Evolutionary conservation across 306 rosid genomes (phyloP).

Genomic region (Acacia crassicarpa): DNA sequence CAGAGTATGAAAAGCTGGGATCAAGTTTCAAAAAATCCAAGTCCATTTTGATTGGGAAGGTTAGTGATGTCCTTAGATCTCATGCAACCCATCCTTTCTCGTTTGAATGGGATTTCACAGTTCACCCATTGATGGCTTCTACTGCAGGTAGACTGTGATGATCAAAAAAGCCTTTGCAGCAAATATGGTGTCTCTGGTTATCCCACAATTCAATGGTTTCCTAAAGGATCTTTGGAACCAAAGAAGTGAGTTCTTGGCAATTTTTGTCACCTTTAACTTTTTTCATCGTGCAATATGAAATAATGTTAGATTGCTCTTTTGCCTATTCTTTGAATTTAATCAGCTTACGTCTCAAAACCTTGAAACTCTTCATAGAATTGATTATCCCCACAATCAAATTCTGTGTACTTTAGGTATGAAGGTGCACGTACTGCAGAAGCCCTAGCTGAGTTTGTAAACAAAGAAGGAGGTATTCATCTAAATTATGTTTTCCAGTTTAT

Average conservation of each 20-base stretch:
- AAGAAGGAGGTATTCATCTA: slow-evolving; percentile 61
- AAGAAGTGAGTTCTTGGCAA: slow-evolving; percentile 55
- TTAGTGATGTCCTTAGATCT: slow-evolving; percentile 21
- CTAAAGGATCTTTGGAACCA: slow-evolving; percentile 79
- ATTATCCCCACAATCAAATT: slow-evolving; percentile 24
- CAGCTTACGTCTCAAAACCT: slow-evolving; percentile 4
- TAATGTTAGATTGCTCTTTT: background rate
- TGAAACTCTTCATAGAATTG: slow-evolving; percentile 4
- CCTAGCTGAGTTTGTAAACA: slow-evolving; percentile 72
- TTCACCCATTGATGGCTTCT: background rate
- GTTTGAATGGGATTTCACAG: slow-evolving; percentile 16
- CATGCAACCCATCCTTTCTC: background rate
- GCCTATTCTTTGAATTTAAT: background rate
- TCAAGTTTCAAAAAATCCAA: slow-evolving; percentile 68
- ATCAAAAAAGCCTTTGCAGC: slow-evolving; percentile 71
- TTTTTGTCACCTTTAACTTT: background rate
- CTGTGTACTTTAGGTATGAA: slow-evolving; percentile 57
- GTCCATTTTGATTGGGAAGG: slow-evolving; percentile 78
- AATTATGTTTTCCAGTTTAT: background rate
- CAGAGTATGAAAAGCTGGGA: slow-evolving; percentile 85
- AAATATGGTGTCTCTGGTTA: slow-evolving; percentile 84
- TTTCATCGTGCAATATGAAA: background rate
- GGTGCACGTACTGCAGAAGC: slow-evolving; percentile 81
- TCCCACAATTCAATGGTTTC: slow-evolving; percentile 89
- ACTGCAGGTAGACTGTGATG: slow-evolving; percentile 87